Conservation (phyloP, 169 alveolate genomes). For the Cryptosporidium sp. region DNA sequence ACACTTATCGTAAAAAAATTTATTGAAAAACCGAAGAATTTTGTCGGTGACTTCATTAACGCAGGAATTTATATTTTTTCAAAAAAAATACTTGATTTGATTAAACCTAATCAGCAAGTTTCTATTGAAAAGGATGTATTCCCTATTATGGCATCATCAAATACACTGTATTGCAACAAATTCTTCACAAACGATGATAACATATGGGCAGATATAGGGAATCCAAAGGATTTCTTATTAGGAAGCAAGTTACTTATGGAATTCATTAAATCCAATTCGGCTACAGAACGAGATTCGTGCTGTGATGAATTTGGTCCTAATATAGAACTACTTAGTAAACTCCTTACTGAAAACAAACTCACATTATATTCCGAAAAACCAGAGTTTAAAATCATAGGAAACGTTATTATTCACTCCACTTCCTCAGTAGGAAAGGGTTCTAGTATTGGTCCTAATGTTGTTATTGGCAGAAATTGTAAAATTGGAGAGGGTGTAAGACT, state of each 20-base stretch:
- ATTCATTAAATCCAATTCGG: constrained; percentile 11
- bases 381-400: constrained; percentile 75
- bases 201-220: constrained; percentile 94
- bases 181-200: constrained; percentile 85
- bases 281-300: not conserved
- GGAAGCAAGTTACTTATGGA: constrained; percentile 86
- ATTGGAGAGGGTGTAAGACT: constrained; percentile 94
- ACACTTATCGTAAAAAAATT: constrained; percentile 86
- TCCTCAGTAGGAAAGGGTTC: constrained; percentile 88
- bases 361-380: not conserved
- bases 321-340: not conserved
- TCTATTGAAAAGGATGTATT: constrained; percentile 95
- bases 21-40: constrained; percentile 95
- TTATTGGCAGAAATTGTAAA: constrained; percentile 91
- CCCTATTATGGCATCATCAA: constrained; percentile 92
- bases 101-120: constrained; percentile 88
- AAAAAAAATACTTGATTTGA: constrained; percentile 88
- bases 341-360: constrained; percentile 7
- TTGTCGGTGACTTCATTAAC: constrained; percentile 89
- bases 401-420: constrained; percentile 82
- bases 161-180: constrained; percentile 81
- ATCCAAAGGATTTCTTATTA: constrained; percentile 90
- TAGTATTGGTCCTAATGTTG: constrained; percentile 92
- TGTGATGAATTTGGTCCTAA: not conserved
- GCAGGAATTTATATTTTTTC: constrained; percentile 90